A percentile compares a stretch with the other conserved stretches of the same genome.
phyloP scores from a whole-genome alignment of 768 basidiomycete species.

The Tephrocybe rancida region DNA sequence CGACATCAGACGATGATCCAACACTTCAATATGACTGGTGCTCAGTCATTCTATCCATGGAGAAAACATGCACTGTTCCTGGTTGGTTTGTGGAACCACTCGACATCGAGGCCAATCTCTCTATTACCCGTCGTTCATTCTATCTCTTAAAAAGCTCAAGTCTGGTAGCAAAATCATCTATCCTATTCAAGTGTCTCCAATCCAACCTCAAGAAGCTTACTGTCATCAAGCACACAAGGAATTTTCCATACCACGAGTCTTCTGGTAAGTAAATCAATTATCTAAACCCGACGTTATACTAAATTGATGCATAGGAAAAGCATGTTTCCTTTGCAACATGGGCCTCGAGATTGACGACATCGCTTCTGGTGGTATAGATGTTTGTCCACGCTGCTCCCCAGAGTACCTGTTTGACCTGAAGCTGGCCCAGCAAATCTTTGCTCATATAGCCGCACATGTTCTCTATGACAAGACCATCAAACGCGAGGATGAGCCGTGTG shows the following conservation, averaged over 20 bases:
- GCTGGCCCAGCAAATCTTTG: constrained; percentile 5
- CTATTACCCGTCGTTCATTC: background rate
- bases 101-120: constrained; percentile 13
- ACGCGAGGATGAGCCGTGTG: no score
- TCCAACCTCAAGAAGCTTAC: constrained; percentile 3
- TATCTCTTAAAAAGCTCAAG: constrained; percentile 7
- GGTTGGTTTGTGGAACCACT: constrained; percentile 18
- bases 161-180: background rate
- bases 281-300: background rate
- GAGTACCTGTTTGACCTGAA: constrained; percentile 1
- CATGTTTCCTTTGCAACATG: constrained; percentile 4
- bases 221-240: background rate
- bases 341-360: background rate
- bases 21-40: constrained; percentile 19
- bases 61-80: constrained; percentile 16
- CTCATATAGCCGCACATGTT: no score
- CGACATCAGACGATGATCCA: constrained; percentile 22
- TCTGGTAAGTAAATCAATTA: background rate
- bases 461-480: no score
- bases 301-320: background rate
- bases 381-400: constrained; percentile 9
- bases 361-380: background rate
- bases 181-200: background rate
- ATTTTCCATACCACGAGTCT: constrained; percentile 7
- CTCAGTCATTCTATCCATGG: constrained; percentile 7